Percentiles rank a stretch among this genome's conserved stretches.
phyloP scores from a whole-genome alignment of 192 early-diverging fungal genomes.

The Coemansia sp. region DNA sequence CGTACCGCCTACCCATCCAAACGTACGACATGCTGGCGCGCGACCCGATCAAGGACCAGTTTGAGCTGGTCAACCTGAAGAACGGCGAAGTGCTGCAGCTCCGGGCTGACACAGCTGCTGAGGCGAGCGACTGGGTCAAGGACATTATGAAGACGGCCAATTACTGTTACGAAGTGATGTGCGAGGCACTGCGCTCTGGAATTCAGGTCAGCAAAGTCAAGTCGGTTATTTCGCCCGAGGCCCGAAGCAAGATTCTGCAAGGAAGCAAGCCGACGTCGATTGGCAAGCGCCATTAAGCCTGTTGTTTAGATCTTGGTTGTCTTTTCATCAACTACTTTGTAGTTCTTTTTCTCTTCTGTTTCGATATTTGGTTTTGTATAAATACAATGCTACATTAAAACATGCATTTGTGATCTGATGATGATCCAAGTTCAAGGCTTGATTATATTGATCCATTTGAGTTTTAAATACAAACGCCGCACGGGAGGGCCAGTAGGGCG shows the following conservation, averaged over 20 bases:
- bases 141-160: constrained; percentile 49
- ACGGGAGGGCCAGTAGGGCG: constrained; percentile 39
- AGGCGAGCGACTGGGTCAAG: constrained; percentile 48
- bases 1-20: constrained; percentile 51
- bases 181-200: constrained; percentile 48
- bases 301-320: neutral
- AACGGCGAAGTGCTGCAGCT: constrained; percentile 50
- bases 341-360: neutral
- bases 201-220: constrained; percentile 57
- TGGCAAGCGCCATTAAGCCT: constrained; percentile 32
- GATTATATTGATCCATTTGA: too few relatives aligned
- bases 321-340: neutral
- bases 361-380: neutral
- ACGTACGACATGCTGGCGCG: constrained; percentile 52
- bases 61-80: constrained; percentile 52
- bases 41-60: constrained; percentile 51
- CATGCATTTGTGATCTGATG: neutral
- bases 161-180: constrained; percentile 51
- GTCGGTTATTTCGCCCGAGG: constrained; percentile 49
- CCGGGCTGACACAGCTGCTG: constrained; percentile 40
- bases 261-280: constrained; percentile 44
- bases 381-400: neutral
- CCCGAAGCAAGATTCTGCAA: constrained; percentile 39
- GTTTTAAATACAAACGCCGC: constrained; percentile 21
- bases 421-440: too few relatives aligned